Conservation (phyloP, 2,329 filamentous ascomycete species). For the Podosphaera xanthii region DNA sequence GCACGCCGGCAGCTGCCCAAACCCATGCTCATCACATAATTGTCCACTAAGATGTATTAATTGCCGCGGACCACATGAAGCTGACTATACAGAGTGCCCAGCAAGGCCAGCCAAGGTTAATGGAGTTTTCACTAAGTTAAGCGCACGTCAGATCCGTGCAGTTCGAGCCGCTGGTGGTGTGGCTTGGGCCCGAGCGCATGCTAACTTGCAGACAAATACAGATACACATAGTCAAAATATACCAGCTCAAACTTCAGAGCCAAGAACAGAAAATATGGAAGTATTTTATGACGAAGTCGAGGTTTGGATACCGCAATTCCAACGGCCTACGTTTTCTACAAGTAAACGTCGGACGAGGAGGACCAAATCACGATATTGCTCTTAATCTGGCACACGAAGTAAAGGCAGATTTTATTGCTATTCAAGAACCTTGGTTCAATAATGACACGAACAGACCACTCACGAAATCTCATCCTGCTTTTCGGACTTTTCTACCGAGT, state of each 20-base stretch:
- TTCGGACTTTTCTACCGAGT: background rate
- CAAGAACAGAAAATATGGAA: background rate
- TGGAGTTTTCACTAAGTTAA: background rate
- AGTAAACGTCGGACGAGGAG: background rate
- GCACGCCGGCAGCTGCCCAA: background rate
- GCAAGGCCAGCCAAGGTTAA: background rate
- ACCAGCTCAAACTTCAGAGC: background rate
- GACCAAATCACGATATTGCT: background rate
- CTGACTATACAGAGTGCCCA: background rate
- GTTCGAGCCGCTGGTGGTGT: background rate
- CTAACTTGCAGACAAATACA: background rate
- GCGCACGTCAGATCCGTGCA: background rate
- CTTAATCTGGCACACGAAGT: background rate
- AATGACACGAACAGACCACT: background rate
- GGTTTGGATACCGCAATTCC: background rate
- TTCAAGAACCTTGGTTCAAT: background rate
- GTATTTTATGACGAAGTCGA: background rate
- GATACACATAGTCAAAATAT: background rate
- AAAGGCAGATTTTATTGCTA: background rate
- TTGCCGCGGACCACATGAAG: background rate
- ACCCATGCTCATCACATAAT: background rate
- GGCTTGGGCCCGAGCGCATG: background rate
- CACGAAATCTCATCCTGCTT: background rate
- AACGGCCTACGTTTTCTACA: background rate
- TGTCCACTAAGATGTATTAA: too few relatives aligned